Evolutionary conservation across 2,329 filamentous ascomycete genomes (phyloP), one percentile per base, ranked within the genome.

Genomic region (Ceratocystis harringtonii): DNA sequence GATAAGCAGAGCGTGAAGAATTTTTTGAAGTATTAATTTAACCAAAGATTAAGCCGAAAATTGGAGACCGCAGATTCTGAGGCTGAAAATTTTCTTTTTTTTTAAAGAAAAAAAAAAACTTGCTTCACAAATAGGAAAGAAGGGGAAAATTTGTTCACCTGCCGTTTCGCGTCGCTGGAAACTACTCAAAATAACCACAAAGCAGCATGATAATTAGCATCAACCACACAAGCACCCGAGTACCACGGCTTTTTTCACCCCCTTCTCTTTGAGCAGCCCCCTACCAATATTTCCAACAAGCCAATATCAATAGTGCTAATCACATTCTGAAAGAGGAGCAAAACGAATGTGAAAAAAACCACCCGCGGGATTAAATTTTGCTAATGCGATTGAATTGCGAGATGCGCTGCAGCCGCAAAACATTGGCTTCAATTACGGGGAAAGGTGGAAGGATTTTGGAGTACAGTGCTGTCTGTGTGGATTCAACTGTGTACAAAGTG

Each of bases 401-500:
- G 25, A 58, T 58, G 25, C 52, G 17, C 25, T 30, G 52, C 22
- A 36, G 32, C 32, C 32, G 32, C 32, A 50, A 50, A 50, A 58
- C 25, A 58, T 58, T 58, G 52, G 52, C 52, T 58, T 58, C 52
- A 58, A 58, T 58, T 58, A 58, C 52, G 52, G 52, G 52, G 52
- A 58, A 36, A 58, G 25, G n/a, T 30, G 52, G 52, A 58, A 58
- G 52, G 52, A 58, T 25, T 32, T 12, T 7, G 15, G 17, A 36
- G 8, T 17, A 32, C n/a, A 6, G 52, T 58, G 52, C 52, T n/a
- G 32, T 2, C 8, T 3, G 32, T 12, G 32, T 12, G 32, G 32
- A 36, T 12, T 36, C 8, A 0, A 58, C 52, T 58, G 52, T 32
- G 52, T 30, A 19, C 28, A 58, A 58, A 1, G 45, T 22, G 5